A percentile compares a stretch with the other conserved stretches of the same genome.
These are phyloP conservation scores for Neofusicoccum laricinum DNA, from an alignment of 2,329 filamentous ascomycete species.

Conservation along the genomic window DNA sequence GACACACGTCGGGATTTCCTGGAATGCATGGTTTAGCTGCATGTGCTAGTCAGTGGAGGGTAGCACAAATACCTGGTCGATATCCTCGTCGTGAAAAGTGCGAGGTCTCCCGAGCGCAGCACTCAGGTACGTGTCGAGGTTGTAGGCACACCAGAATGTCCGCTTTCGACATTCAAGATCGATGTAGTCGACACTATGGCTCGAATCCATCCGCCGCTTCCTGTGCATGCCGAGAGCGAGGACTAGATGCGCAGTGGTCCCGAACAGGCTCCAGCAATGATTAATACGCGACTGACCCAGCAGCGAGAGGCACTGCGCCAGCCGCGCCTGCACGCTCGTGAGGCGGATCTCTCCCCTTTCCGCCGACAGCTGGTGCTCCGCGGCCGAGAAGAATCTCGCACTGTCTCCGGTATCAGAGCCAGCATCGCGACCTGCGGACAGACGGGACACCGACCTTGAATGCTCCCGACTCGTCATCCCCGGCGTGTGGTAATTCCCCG, in stretches of 20 bases:
- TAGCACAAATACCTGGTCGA: slow-evolving; percentile 49
- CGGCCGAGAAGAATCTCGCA: slow-evolving; percentile 46
- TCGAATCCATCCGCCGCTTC: background rate
- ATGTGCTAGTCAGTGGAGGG: slow-evolving; percentile 35
- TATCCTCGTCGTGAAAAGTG: slow-evolving; percentile 62
- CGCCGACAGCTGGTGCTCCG: slow-evolving; percentile 43
- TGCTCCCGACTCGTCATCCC: background rate
- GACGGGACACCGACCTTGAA: background rate
- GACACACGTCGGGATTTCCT: slow-evolving; percentile 36
- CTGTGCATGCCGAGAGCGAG: slow-evolving; percentile 38
- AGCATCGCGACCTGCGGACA: background rate
- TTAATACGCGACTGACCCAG: slow-evolving; percentile 59
- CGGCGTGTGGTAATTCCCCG: background rate
- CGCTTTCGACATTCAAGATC: slow-evolving; percentile 54
- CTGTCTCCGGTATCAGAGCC: slow-evolving; percentile 28
- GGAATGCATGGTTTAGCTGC: slow-evolving; percentile 21
- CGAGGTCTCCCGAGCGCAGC: slow-evolving; percentile 61
- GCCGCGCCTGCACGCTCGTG: slow-evolving; percentile 56
- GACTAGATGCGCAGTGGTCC: slow-evolving; percentile 54
- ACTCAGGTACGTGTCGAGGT: slow-evolving; percentile 61
- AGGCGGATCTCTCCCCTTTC: slow-evolving; percentile 55
- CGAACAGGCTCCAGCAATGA: slow-evolving; percentile 60
- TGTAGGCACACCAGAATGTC: slow-evolving; percentile 63
- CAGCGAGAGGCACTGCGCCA: slow-evolving; percentile 60
- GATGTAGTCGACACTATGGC: slow-evolving; percentile 41